phyloP scores from a whole-genome alignment of 768 basidiomycete genomes.

The Termitomyces eurrhizus region DNA sequence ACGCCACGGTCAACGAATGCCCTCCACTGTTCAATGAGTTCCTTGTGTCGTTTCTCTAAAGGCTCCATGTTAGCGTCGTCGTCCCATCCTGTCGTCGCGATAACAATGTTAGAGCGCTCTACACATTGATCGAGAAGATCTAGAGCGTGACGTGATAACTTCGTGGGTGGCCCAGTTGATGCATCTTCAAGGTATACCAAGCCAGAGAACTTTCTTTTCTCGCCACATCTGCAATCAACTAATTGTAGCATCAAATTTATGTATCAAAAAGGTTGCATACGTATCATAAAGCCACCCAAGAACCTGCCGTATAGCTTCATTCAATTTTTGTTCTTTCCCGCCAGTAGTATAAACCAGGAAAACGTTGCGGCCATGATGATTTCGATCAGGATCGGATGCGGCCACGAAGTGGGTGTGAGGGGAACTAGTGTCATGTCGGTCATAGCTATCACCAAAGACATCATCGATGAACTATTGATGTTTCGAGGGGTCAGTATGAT shows the following conservation, averaged over 20 bases:
- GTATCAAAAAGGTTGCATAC: conserved; percentile 2
- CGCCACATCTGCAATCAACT: not conserved
- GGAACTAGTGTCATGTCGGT: conserved; percentile 1
- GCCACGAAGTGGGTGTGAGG: conserved; percentile 5
- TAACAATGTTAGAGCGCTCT: conserved; percentile 3
- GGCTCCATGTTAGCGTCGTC: not conserved
- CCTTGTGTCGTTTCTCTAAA: conserved; percentile 8
- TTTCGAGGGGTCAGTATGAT: not conserved
- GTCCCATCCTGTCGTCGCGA: conserved; percentile 12
- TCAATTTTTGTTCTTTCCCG: conserved; percentile 7
- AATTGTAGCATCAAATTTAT: not conserved
- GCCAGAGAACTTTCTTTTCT: conserved; percentile 11
- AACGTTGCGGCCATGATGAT: conserved; percentile 4
- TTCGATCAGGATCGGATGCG: conserved; percentile 3
- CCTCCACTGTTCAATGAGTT: conserved; percentile 11
- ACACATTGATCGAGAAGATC: conserved; percentile 11
- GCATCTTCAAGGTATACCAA: conserved; percentile 11
- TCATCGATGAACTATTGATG: conserved; percentile 7
- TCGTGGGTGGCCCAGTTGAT: not conserved
- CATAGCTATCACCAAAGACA: conserved; percentile 1
- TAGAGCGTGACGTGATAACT: conserved; percentile 2
- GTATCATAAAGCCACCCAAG: conserved; percentile 11
- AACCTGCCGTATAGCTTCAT: conserved; percentile 5
- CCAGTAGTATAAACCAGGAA: conserved; percentile 9
- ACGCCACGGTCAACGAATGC: conserved; percentile 12